Percentiles rank a stretch among this genome's conserved stretches.
Conservation (phyloP, 495 filamentous ascomycete species). For the Recurvomyces mirabilis region DNA sequence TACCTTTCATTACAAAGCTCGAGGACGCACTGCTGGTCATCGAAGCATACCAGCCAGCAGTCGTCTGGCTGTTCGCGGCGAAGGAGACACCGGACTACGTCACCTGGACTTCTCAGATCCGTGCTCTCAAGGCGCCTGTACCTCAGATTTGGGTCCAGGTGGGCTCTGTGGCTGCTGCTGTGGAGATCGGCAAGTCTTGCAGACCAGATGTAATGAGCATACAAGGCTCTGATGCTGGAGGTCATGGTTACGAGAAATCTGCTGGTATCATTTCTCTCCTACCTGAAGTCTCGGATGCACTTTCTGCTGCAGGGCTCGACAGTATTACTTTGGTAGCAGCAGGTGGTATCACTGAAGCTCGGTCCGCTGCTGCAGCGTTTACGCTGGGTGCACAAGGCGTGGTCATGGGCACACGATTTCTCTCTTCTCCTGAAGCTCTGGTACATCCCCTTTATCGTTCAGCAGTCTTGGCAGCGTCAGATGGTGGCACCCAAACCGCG, state of each 20-base stretch:
- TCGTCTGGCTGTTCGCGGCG: slow-evolving; percentile 63
- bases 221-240: slow-evolving; percentile 64
- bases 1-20: slow-evolving; percentile 44
- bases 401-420: slow-evolving; percentile 34
- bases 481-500: slow-evolving; percentile 53
- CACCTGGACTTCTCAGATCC: slow-evolving; percentile 31
- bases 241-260: slow-evolving; percentile 52
- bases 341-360: slow-evolving; percentile 59
- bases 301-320: slow-evolving; percentile 28
- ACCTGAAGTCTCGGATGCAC: slow-evolving; percentile 45
- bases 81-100: slow-evolving; percentile 37
- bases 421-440: slow-evolving; percentile 52
- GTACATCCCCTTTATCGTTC: slow-evolving; percentile 48
- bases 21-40: slow-evolving; percentile 35
- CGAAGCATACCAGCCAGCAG: slow-evolving; percentile 44
- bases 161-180: slow-evolving; percentile 47
- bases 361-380: slow-evolving; percentile 52
- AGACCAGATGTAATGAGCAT: slow-evolving; percentile 57
- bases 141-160: slow-evolving; percentile 60
- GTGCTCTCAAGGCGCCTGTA: background rate
- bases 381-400: slow-evolving; percentile 54
- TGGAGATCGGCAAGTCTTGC: slow-evolving; percentile 28
- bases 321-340: slow-evolving; percentile 45
- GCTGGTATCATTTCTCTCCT: slow-evolving; percentile 47
- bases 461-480: slow-evolving; percentile 45